phyloP scores from a whole-genome alignment of 2,329 filamentous ascomycete genomes.

The Lasiodiplodia sp. region DNA sequence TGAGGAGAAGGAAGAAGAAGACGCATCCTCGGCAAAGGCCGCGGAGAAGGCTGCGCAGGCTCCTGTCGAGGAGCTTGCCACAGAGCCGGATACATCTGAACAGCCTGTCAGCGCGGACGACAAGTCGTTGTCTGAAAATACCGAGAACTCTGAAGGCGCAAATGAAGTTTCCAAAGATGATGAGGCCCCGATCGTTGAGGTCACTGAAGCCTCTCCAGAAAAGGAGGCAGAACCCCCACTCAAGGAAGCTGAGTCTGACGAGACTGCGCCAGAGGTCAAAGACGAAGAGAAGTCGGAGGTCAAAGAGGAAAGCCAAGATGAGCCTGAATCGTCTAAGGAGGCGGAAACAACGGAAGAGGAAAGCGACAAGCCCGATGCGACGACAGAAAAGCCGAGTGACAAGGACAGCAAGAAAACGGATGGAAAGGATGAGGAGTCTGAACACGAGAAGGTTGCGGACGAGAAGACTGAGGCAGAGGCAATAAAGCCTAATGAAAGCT shows the following conservation, averaged over 20 bases:
- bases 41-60: conserved; percentile 36
- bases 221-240: neutral
- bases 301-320: conserved; percentile 1
- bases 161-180: neutral
- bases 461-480: conserved; percentile 18
- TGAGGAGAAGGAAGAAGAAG: conserved; percentile 81
- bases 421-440: conserved; percentile 36
- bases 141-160: neutral
- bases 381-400: conserved; percentile 36
- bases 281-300: neutral
- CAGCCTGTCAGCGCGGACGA: conserved; percentile 23
- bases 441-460: conserved; percentile 34
- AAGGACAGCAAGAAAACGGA: conserved; percentile 34
- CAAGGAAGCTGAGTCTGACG: conserved; percentile 7
- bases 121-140: conserved; percentile 26
- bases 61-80: conserved; percentile 33
- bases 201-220: conserved; percentile 14
- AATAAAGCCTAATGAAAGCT: conserved; percentile 14
- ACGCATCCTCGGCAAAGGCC: conserved; percentile 34
- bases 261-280: conserved; percentile 23
- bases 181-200: conserved; percentile 2
- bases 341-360: conserved; percentile 32
- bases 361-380: conserved; percentile 32
- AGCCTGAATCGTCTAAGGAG: neutral
- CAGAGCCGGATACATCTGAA: conserved; percentile 34